These are phyloP conservation scores for Penicillium sp. DNA, from an alignment of 2,329 filamentous ascomycete species.

Conservation along the genomic window DNA sequence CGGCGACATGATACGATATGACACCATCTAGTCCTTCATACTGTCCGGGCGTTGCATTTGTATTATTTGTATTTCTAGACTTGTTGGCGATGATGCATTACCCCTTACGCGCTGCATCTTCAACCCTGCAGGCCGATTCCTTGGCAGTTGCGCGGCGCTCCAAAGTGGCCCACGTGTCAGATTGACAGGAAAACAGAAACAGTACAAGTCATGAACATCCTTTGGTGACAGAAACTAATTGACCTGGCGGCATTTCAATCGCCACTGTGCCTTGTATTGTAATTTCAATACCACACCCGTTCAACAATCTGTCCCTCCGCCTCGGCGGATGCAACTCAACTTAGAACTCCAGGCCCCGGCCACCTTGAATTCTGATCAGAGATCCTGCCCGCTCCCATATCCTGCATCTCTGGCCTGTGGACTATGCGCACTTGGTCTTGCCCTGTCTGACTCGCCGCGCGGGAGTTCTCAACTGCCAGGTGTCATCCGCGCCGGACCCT, in stretches of 20 bases:
- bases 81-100: background rate
- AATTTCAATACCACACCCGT: constrained; percentile 12
- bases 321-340: constrained; percentile 21
- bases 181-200: constrained; percentile 14
- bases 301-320: constrained; percentile 16
- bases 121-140: constrained; percentile 8
- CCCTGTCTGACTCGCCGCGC: constrained; percentile 34
- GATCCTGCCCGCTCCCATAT: constrained; percentile 3
- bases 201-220: background rate
- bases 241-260: background rate
- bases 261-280: constrained; percentile 10
- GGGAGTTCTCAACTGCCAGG: constrained; percentile 35
- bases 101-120: background rate
- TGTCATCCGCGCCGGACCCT: constrained; percentile 28
- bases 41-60: background rate
- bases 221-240: no score
- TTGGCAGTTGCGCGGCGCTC: constrained; percentile 20
- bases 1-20: constrained; percentile 1
- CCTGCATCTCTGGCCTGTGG: constrained; percentile 10
- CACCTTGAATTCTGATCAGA: constrained; percentile 6
- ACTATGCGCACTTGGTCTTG: constrained; percentile 42
- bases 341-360: constrained; percentile 10
- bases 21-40: background rate
- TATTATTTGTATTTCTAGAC: background rate
- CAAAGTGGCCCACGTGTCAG: constrained; percentile 18